phyloP scores from a whole-genome alignment of 257 asterid species.

The Solanum chaucha region DNA sequence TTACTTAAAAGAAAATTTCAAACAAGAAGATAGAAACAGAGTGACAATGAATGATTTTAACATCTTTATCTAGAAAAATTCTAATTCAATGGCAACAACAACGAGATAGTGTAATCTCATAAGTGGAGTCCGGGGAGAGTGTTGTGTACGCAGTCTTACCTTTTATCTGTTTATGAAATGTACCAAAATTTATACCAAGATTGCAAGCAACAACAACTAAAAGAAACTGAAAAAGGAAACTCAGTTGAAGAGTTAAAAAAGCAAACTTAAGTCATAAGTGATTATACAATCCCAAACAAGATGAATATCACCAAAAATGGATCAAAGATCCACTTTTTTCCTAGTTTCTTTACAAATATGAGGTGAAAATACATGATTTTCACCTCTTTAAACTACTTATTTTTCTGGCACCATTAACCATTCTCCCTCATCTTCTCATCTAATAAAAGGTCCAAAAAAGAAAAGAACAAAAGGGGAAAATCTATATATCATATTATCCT shows the following conservation, averaged over 20 bases:
- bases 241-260: neutral
- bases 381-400: constrained; percentile 6
- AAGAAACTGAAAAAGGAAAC: neutral
- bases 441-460: neutral
- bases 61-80: neutral
- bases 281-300: constrained; percentile 10
- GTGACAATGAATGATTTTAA: neutral
- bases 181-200: neutral
- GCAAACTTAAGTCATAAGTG: neutral
- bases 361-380: constrained; percentile 4
- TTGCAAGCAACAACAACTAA: neutral
- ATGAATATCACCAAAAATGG: constrained; percentile 7
- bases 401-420: constrained; percentile 14
- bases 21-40: neutral
- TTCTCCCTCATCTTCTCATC: constrained; percentile 5
- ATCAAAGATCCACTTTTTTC: neutral
- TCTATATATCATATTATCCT: constrained; percentile 9
- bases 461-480: constrained; percentile 11
- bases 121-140: neutral
- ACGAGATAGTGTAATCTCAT: neutral
- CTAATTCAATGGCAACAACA: neutral
- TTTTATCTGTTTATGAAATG: neutral
- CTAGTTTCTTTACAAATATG: constrained; percentile 10
- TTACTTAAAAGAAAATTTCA: neutral
- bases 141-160: neutral